A percentile compares a stretch with the other conserved stretches of the same genome.
Conservation (phyloP, 257 asterid genomes). For the Plectranthus barbatus region DNA sequence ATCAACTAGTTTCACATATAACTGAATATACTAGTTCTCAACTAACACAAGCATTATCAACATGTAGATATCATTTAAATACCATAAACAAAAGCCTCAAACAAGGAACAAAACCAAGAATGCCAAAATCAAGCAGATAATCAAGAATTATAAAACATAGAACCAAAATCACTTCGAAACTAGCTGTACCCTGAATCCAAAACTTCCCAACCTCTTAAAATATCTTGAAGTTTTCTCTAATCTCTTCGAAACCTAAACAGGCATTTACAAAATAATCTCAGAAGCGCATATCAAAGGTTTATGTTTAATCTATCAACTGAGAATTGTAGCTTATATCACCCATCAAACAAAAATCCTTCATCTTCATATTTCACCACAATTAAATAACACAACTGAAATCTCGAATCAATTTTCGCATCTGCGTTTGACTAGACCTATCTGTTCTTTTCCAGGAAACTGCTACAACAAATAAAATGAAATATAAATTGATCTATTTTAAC, state of each 20-base stretch:
- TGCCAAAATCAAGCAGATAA: no score
- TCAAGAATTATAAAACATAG: no score
- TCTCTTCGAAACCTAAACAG: conserved; percentile 73
- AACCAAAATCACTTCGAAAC: no score
- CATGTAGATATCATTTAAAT: no score
- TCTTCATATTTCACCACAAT: background rate
- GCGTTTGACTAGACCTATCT: background rate
- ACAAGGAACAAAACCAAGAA: no score
- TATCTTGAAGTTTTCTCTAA: conserved; percentile 69
- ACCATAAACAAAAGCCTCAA: no score
- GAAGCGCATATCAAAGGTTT: no score
- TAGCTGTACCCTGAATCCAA: conserved; percentile 96
- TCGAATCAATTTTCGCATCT: background rate
- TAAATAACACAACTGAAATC: background rate
- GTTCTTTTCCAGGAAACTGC: background rate
- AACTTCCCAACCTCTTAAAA: conserved; percentile 91
- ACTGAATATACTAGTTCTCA: no score
- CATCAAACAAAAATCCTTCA: background rate
- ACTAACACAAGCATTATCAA: no score
- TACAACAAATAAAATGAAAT: background rate
- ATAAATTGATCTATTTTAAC: background rate
- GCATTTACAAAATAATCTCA: no score
- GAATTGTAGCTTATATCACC: background rate
- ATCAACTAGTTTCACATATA: no score
- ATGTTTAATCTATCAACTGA: no score